Conservation (phyloP, 371 early-diverging fungal genomes). For the Mucor indicus region DNA sequence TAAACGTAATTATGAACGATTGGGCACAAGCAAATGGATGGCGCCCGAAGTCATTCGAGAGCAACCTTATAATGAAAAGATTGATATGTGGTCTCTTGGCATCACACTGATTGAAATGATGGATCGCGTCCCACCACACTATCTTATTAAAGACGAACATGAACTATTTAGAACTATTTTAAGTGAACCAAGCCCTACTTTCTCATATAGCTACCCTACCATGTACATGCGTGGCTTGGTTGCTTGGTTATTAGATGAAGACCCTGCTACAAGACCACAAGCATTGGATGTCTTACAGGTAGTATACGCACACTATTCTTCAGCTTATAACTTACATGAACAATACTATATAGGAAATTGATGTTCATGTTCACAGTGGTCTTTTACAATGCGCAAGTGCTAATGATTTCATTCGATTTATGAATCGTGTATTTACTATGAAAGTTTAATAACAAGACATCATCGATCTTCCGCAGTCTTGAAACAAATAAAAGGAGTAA, state of each 20-base stretch:
- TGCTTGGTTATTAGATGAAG: slow-evolving; percentile 49
- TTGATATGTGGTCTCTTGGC: slow-evolving; percentile 95
- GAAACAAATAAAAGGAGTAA: too few relatives aligned
- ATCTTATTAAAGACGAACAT: slow-evolving; percentile 43
- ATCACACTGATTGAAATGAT: slow-evolving; percentile 86
- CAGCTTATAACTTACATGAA: too few relatives aligned
- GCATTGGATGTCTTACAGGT: slow-evolving; percentile 41
- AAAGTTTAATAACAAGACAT: too few relatives aligned
- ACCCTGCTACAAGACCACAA: slow-evolving; percentile 35
- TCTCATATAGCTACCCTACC: slow-evolving; percentile 47
- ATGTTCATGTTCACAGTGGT: slow-evolving; percentile 20
- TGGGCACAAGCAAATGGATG: slow-evolving; percentile 98
- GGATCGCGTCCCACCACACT: slow-evolving; percentile 55
- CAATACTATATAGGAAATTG: slow-evolving; percentile 29
- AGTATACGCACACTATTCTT: too few relatives aligned
- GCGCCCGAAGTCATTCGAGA: slow-evolving; percentile 95
- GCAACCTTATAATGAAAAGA: slow-evolving; percentile 77
- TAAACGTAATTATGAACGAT: slow-evolving; percentile 66
- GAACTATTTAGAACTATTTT: slow-evolving; percentile 43
- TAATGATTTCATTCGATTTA: slow-evolving; percentile 20
- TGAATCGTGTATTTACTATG: slow-evolving; percentile 19
- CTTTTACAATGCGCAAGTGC: slow-evolving; percentile 16
- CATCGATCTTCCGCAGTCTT: too few relatives aligned
- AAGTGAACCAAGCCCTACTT: slow-evolving; percentile 45
- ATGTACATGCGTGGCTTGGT: slow-evolving; percentile 54